These are phyloP conservation scores for Lantana camara DNA, from an alignment of 257 asterid genomes.

Conservation along the genomic window DNA sequence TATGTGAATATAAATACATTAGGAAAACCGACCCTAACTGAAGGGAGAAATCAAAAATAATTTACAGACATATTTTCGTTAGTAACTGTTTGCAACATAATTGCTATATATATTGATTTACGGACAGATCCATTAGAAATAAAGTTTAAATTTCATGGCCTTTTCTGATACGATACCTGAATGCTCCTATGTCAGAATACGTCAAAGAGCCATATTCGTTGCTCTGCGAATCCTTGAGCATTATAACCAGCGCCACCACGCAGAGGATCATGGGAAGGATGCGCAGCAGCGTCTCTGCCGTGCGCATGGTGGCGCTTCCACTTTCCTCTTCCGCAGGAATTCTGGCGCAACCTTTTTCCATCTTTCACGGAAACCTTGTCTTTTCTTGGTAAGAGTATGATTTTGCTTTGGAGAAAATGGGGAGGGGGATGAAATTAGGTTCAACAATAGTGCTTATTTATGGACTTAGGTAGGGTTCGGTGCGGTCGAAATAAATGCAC, in stretches of 20 bases:
- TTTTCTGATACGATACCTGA: too few species aligned
- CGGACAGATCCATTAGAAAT: too few species aligned
- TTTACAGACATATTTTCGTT: too few species aligned
- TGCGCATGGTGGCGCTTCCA: conserved; percentile 64
- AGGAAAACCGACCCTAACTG: too few species aligned
- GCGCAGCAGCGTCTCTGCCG: conserved; percentile 84
- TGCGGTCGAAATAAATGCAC: conserved; percentile 57
- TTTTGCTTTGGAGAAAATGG: background rate
- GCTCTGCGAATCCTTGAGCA: conserved; percentile 81
- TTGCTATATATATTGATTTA: background rate
- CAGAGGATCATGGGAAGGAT: conserved; percentile 70
- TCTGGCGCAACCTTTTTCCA: conserved; percentile 30
- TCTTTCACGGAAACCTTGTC: conserved; percentile 5
- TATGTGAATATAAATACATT: too few species aligned
- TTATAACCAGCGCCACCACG: conserved; percentile 69
- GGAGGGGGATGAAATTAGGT: background rate
- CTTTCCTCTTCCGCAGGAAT: conserved; percentile 34
- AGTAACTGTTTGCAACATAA: too few species aligned
- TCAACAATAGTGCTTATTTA: conserved; percentile 33
- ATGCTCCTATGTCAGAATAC: conserved; percentile 81
- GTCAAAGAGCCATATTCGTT: conserved; percentile 71
- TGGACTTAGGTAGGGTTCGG: conserved; percentile 38
- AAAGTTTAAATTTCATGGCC: too few species aligned
- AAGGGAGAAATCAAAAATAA: too few species aligned
- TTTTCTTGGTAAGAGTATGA: background rate